Evolutionary conservation across 768 basidiomycete genomes (phyloP), one percentile per base, ranked within the genome.

Genomic region (Phanerodontia chrysosporium): DNA sequence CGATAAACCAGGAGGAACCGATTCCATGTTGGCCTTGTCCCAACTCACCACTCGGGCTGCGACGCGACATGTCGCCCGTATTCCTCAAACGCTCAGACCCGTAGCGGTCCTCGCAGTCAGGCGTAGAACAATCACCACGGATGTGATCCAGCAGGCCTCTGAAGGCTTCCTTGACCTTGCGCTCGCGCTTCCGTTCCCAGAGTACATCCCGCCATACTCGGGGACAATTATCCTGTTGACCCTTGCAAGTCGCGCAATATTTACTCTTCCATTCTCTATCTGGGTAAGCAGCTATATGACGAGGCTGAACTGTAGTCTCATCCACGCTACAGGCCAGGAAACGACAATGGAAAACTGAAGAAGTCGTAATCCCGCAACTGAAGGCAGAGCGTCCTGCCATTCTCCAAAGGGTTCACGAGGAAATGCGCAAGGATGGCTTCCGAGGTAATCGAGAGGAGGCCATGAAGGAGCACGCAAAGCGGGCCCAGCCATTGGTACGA

Each of bases 131-230:
- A 64, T 68, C 32, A 52, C 65, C 1, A 63, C 67, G 1, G 64
- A 69, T 2, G 58, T 67, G 1, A 52, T 71, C 1, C 66, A 69
- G 30, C 45, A 28, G 0, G 62, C 67, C 14, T 69, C 70, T 35
- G 78, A 90, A 66, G 85, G 83, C 10, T 91, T 92, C 66, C 76
- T 92, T 14, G 90, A 92, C 76, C 74, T 92, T 51, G 86, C 90
- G 24, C 67, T 83, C 36, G 89, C 87, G 3, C 74, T 92, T n/a
- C 90, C 90, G 1, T 75, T 83, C 63, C 89, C 91, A 24, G 76
- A 84, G 0, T 80, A 79, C 10, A 76, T 84, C 62, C 90, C 91
- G 0, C 72, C 84, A 0, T 92, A 92, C 72, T 82, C 91, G 6
- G 80, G 84, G 1, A 85, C 89, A 1, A 90, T 93, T 59, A 85